Conservation (phyloP, 768 basidiomycete genomes). For the Agaricus blazei region DNA sequence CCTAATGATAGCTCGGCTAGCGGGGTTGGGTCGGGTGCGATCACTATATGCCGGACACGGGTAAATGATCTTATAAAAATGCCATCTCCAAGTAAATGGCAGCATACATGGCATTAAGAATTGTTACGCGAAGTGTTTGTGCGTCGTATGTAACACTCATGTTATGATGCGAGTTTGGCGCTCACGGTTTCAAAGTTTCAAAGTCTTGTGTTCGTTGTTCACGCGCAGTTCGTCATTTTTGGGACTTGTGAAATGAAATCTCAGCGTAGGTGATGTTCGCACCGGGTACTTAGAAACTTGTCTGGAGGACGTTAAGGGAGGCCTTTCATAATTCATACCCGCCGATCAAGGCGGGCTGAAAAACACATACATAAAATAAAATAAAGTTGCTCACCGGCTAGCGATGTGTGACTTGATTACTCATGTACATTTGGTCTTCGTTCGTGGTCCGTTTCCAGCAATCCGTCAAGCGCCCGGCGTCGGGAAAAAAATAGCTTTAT, state of each 20-base stretch:
- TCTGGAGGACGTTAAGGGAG: not conserved
- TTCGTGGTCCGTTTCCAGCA: not conserved
- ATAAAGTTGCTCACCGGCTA: not conserved
- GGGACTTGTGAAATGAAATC: too few species aligned
- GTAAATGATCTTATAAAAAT: not conserved
- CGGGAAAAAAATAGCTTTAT: too few species aligned
- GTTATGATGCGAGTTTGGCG: not conserved
- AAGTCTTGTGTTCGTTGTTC: too few species aligned
- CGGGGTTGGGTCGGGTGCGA: not conserved
- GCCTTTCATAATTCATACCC: not conserved
- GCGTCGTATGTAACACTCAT: not conserved
- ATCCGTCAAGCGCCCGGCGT: too few species aligned
- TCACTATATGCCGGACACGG: not conserved
- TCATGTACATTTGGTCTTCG: not conserved
- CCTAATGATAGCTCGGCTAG: not conserved
- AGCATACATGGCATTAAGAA: not conserved
- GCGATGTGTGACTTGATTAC: not conserved
- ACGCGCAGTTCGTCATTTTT: too few species aligned
- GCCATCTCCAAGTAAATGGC: not conserved
- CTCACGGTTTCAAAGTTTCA: too few species aligned
- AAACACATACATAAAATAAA: not conserved
- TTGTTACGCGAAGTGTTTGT: slow-evolving; percentile 4
- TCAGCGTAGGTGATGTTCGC: not conserved
- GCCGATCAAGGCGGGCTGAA: slow-evolving; percentile 1
- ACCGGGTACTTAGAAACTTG: not conserved